These are phyloP conservation scores for Trichoderma atrobrunneum DNA, from an alignment of 2,329 filamentous ascomycete species.

Conservation along the genomic window DNA sequence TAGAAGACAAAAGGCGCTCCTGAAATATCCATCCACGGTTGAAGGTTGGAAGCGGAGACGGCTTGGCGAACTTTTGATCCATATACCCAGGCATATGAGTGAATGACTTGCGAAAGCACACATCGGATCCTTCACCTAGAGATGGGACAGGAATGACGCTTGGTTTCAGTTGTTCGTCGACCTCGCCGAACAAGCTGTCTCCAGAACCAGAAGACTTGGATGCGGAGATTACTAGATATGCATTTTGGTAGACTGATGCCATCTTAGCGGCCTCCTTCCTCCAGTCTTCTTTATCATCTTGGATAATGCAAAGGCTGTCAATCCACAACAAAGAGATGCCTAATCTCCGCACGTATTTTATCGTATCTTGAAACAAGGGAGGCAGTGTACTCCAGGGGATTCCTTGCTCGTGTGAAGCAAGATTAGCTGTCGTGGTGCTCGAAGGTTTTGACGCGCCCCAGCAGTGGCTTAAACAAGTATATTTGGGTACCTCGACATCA, in stretches of 20 bases:
- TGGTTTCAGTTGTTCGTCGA: background rate
- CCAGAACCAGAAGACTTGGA: background rate
- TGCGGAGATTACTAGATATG: conserved; percentile 19
- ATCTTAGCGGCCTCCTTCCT: conserved; percentile 20
- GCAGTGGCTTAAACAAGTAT: conserved; percentile 22
- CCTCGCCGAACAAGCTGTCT: conserved; percentile 13
- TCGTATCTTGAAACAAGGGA: conserved; percentile 17
- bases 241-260: conserved; percentile 20
- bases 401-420: background rate
- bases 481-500: background rate
- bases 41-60: conserved; percentile 14
- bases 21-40: conserved; percentile 22
- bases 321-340: conserved; percentile 22
- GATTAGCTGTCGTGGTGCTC: conserved; percentile 6
- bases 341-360: conserved; percentile 19
- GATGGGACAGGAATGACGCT: background rate
- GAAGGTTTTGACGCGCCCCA: conserved; percentile 17
- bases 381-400: conserved; percentile 4
- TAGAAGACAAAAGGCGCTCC: conserved; percentile 18
- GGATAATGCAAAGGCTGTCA: conserved; percentile 23
- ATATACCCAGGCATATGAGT: conserved; percentile 18
- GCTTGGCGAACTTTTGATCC: conserved; percentile 8
- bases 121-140: background rate
- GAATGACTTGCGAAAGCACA: conserved; percentile 18
- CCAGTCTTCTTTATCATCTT: conserved; percentile 17